Conservation (phyloP, 345 rosid genomes). For the Anacardium occidentale region DNA sequence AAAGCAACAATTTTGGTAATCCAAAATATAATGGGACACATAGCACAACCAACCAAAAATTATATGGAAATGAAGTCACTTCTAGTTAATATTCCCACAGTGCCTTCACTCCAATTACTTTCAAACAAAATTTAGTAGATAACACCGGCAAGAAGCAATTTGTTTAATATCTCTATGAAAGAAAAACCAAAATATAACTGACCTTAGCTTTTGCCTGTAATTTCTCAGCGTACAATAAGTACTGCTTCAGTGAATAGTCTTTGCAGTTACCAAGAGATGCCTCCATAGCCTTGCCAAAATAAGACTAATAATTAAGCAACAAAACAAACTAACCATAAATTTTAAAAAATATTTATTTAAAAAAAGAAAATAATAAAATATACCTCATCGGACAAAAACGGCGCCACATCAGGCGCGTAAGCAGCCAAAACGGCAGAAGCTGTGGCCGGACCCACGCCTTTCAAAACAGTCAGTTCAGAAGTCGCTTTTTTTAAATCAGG, state of each 20-base stretch:
- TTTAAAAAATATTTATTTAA: neutral
- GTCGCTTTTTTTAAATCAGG: conserved; percentile 74
- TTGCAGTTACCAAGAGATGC: conserved; percentile 67
- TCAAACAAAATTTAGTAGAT: neutral
- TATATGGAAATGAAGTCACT: conserved; percentile 5
- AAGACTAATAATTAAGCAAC: neutral
- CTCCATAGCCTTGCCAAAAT: conserved; percentile 60
- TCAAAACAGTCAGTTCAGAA: conserved; percentile 71
- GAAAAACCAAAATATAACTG: conserved; percentile 16
- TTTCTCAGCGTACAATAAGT: conserved; percentile 52
- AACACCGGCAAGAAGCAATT: neutral
- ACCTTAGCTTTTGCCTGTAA: conserved; percentile 66
- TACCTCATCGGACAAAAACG: conserved; percentile 94
- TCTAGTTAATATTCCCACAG: neutral
- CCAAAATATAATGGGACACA: neutral
- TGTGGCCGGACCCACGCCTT: conserved; percentile 93
- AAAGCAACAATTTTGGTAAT: neutral
- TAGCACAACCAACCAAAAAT: conserved; percentile 5
- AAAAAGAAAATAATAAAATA: neutral
- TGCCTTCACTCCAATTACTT: neutral
- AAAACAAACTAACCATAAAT: neutral
- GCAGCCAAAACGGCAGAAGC: conserved; percentile 92
- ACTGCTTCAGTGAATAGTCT: conserved; percentile 78
- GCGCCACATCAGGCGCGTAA: conserved; percentile 72
- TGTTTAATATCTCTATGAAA: neutral